These are phyloP conservation scores for Rhodotorula sp. DNA, from an alignment of 1,284 basidiomycete species.

Conservation along the genomic window DNA sequence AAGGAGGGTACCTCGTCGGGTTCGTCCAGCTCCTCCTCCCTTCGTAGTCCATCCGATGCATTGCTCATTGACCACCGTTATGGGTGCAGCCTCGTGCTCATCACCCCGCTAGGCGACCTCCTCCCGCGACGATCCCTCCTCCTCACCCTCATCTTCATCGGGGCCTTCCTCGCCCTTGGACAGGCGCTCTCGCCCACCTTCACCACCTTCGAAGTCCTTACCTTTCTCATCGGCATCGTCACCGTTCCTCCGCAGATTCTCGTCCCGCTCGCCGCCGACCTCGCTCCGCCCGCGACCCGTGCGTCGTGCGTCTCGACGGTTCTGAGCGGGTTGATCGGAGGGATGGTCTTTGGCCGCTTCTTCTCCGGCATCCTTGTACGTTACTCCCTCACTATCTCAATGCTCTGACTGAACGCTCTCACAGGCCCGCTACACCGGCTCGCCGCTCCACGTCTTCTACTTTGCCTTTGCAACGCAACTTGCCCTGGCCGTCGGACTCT, in stretches of 20 bases:
- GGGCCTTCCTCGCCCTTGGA: conserved; percentile 52
- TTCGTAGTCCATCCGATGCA: background rate
- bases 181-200: conserved; percentile 59
- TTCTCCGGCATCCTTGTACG: conserved; percentile 62
- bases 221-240: conserved; percentile 39
- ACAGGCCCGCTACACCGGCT: conserved; percentile 62
- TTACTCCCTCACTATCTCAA: background rate
- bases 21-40: conserved; percentile 39
- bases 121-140: conserved; percentile 61
- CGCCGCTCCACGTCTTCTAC: conserved; percentile 52
- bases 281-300: conserved; percentile 64
- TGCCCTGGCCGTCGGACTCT: conserved; percentile 60
- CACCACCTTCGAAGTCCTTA: conserved; percentile 60
- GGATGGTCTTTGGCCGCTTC: conserved; percentile 66
- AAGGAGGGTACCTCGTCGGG: conserved; percentile 61
- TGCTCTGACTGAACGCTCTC: background rate
- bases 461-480: conserved; percentile 51
- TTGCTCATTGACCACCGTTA: background rate
- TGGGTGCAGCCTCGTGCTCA: conserved; percentile 62
- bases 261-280: conserved; percentile 66
- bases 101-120: conserved; percentile 69
- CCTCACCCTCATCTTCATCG: conserved; percentile 57
- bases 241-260: conserved; percentile 54
- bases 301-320: conserved; percentile 68
- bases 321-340: conserved; percentile 66